These are phyloP conservation scores for Fusarium continuum DNA, from an alignment of 2,329 filamentous ascomycete species.

Conservation along the genomic window DNA sequence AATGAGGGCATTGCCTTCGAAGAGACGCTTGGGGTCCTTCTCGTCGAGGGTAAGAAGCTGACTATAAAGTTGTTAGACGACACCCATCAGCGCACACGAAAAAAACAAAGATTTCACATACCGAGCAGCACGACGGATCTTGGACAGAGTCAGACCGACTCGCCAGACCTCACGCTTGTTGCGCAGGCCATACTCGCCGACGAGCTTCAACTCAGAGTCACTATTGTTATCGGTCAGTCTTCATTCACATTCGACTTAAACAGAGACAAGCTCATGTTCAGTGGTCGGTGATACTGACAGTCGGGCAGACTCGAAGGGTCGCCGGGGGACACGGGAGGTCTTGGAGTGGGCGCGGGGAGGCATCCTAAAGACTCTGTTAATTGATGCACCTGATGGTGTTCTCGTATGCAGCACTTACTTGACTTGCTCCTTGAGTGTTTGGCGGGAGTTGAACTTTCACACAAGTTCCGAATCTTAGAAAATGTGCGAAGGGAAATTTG, in stretches of 20 bases:
- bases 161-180: constrained; percentile 99
- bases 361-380: constrained; percentile 50
- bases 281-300: constrained; percentile 98
- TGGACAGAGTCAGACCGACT: constrained; percentile 98
- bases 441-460: constrained; percentile 49
- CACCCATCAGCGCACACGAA: neutral
- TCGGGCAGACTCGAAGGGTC: constrained; percentile 99
- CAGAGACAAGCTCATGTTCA: constrained; percentile 98
- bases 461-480: constrained; percentile 31
- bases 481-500: constrained; percentile 51
- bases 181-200: constrained; percentile 99
- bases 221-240: constrained; percentile 77
- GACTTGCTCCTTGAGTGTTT: constrained; percentile 51
- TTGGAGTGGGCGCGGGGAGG: constrained; percentile 83
- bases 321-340: constrained; percentile 98
- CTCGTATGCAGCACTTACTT: constrained; percentile 49
- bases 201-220: constrained; percentile 99
- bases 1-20: constrained; percentile 99
- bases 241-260: constrained; percentile 86
- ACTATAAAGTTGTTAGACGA: constrained; percentile 65
- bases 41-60: constrained; percentile 99
- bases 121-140: constrained; percentile 99
- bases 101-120: constrained; percentile 55
- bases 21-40: constrained; percentile 99
- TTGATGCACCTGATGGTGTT: constrained; percentile 26